Base-by-base conservation (phyloP, 257 asterid species). In the Nemophila menziesii region DNA sequence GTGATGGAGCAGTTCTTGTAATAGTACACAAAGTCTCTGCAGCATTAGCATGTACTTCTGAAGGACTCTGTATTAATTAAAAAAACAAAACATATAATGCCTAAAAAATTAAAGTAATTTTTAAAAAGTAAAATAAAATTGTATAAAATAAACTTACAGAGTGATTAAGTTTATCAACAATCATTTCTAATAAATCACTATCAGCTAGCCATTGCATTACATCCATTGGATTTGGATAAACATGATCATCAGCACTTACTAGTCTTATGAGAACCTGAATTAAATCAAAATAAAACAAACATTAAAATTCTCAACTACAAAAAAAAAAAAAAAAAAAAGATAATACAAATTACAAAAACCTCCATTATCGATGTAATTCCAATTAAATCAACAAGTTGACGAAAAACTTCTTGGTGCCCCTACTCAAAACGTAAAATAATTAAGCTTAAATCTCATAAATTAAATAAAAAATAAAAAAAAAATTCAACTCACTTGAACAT, bases 361-460 rank as follows among this genome's bases (percentile, higher is more conserved):
- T 90, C 99, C 99, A 85, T 90, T 57, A 90, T 85, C 54, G 99
- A 90, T 37, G 96, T 85, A 60, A 90, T 77, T 33, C 96, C 99
- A 63, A 90, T 85, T 77, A 90, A 77, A 79, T 90, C 96, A 58
- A 90, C 94, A 63, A 90, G 89, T 74, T 72, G 76, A 54, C 63
- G 70, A 46, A 90, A 79, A 50, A 85, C 93, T 39, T 85, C 92
- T 66, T 78, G 96, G 66, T 81, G 92, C 49, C 74, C 74, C 99
- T 90, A 72, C 56, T 65, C 39, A 49, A 33, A 46, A 50, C 37
- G 34, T 47, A 43, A 7, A 2, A 29, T 7, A 29, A 29, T 2
- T 29, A 29, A 29, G 1, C 36, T 29, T 2, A 2, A 29, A 29
- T 5, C 12, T 2, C 9, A 29, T 5, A 16, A 5, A n/a, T 6